phyloP scores from a whole-genome alignment of 331 rosid genomes.

The Malus hybrid region DNA sequence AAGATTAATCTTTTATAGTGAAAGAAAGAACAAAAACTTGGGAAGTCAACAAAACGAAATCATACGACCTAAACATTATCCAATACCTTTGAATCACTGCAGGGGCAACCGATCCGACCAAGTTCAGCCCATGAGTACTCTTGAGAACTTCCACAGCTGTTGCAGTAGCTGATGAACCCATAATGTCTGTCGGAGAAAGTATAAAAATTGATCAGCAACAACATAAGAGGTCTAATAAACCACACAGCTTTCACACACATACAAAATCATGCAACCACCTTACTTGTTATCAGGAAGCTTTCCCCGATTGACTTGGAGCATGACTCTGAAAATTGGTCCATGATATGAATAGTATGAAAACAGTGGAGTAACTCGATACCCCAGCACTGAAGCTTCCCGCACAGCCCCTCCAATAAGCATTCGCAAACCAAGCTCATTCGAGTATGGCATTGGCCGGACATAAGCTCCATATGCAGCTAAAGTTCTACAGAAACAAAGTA shows the following conservation, averaged over 20 bases:
- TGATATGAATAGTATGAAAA: slow-evolving; percentile 83
- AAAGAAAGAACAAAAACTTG: neutral
- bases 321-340: slow-evolving; percentile 86
- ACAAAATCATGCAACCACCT: slow-evolving; percentile 28
- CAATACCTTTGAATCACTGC: slow-evolving; percentile 50
- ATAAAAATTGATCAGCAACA: neutral
- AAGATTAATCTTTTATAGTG: no score
- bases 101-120: slow-evolving; percentile 67
- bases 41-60: neutral
- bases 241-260: neutral
- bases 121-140: slow-evolving; percentile 70
- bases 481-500: slow-evolving; percentile 40
- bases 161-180: slow-evolving; percentile 70
- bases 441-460: slow-evolving; percentile 78
- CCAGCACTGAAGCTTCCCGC: slow-evolving; percentile 75
- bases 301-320: slow-evolving; percentile 71
- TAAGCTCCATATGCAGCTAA: slow-evolving; percentile 96
- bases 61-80: neutral
- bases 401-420: slow-evolving; percentile 92
- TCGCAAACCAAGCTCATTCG: slow-evolving; percentile 78
- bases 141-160: slow-evolving; percentile 66
- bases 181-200: slow-evolving; percentile 41
- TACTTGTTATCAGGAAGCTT: slow-evolving; percentile 64
- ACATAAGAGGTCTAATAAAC: neutral
- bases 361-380: slow-evolving; percentile 67